phyloP scores from a whole-genome alignment of 805 yeast species.

The Candida dendrica region DNA sequence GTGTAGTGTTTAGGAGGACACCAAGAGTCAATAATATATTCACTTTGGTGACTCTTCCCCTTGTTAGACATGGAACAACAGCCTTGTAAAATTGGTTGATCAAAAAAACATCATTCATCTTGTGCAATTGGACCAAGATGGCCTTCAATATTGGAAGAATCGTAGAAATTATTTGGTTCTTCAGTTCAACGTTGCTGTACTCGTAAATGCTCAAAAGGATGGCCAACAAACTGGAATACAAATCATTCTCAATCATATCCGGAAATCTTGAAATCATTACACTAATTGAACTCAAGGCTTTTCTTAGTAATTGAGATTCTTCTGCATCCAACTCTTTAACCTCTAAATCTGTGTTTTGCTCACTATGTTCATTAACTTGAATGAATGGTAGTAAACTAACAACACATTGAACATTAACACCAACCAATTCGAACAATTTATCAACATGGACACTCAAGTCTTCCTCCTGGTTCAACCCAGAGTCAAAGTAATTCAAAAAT shows the following conservation, averaged over 20 bases:
- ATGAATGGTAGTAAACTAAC: conserved; percentile 54
- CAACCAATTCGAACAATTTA: conserved; percentile 71
- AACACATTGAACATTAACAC: conserved; percentile 61
- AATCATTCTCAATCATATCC: conserved; percentile 57
- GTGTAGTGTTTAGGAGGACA: conserved; percentile 35
- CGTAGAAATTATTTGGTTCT: conserved; percentile 41
- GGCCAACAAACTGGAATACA: conserved; percentile 62
- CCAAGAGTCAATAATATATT: conserved; percentile 37
- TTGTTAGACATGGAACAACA: conserved; percentile 22
- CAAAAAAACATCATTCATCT: conserved; percentile 20
- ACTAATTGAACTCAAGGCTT: conserved; percentile 44
- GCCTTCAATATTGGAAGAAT: conserved; percentile 45
- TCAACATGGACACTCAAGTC: conserved; percentile 55
- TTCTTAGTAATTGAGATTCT: conserved; percentile 39
- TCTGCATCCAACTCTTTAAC: conserved; percentile 5
- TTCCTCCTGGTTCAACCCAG: conserved; percentile 23
- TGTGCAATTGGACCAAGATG: conserved; percentile 29
- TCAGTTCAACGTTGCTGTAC: conserved; percentile 18
- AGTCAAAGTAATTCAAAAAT: conserved; percentile 37
- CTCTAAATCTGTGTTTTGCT: not conserved
- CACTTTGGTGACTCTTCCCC: conserved; percentile 18
- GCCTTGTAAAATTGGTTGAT: conserved; percentile 31
- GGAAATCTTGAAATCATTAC: conserved; percentile 63
- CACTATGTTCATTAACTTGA: conserved; percentile 30
- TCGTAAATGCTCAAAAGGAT: conserved; percentile 53